Evolutionary conservation across 2,329 filamentous ascomycete genomes (phyloP).

Genomic region (Exserohilum rostratum): DNA sequence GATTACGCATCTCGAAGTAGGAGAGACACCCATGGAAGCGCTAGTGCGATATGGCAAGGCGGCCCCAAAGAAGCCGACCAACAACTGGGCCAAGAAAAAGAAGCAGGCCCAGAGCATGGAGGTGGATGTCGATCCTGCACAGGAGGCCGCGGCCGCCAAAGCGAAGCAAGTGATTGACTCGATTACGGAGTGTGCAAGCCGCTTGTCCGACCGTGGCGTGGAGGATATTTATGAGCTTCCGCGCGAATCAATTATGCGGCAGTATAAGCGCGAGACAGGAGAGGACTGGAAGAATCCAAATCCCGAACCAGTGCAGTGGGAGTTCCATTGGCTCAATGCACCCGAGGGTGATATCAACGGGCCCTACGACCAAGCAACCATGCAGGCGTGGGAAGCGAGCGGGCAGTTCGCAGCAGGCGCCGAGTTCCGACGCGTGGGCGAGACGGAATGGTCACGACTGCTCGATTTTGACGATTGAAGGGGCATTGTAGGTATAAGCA

Average conservation of each 20-base stretch:
- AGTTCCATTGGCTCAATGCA: conserved; percentile 91
- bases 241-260: conserved; percentile 79
- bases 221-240: conserved; percentile 92
- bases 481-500: conserved; percentile 1
- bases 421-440: conserved; percentile 57
- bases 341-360: conserved; percentile 82
- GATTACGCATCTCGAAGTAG: conserved; percentile 74
- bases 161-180: conserved; percentile 77
- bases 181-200: conserved; percentile 89
- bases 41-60: conserved; percentile 78
- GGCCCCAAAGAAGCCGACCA: conserved; percentile 56
- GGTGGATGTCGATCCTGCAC: conserved; percentile 63
- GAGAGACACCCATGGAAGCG: conserved; percentile 88
- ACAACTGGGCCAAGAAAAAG: conserved; percentile 52
- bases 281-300: conserved; percentile 76
- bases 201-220: conserved; percentile 80
- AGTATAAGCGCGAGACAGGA: conserved; percentile 83
- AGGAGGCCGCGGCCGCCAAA: conserved; percentile 71
- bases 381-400: conserved; percentile 89
- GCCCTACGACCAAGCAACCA: conserved; percentile 81
- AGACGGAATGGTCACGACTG: conserved; percentile 51
- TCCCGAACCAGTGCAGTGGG: conserved; percentile 67
- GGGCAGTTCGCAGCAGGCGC: conserved; percentile 93
- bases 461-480: conserved; percentile 47
- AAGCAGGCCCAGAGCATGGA: conserved; percentile 68